Base-by-base conservation (phyloP, 345 rosid species). In the Aethionema arabicum region DNA sequence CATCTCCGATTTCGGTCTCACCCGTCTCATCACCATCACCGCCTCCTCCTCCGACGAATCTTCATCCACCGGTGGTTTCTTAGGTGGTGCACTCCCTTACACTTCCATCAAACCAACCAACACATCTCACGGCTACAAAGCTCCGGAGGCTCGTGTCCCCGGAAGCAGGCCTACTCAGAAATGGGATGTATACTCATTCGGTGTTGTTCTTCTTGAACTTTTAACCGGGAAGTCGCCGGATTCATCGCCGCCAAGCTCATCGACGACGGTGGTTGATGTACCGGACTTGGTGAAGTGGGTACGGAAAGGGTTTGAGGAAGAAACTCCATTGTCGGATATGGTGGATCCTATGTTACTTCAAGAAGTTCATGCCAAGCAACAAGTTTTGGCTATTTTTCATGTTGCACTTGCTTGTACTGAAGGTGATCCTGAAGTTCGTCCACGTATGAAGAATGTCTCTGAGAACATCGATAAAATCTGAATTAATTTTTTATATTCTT, bases 331-430 rank as follows among this genome's bases (percentile, higher is more conserved):
- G 30, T 86, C 97, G 10, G 93, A 90, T 8, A 86, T 90, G 97
- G 97, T 95, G 4, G 99, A 90, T 63, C 92, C 92, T 0, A 41
- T 72, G 72, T 70, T 95, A 79, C 78, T 93, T 2, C 95, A 86
- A 66, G 99, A 95, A 83, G 90, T 87, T 57, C 96, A 90, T 3
- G 97, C 91, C 16, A 90, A 90, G 69, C 89, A 90, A 65, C 95
- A 90, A 66, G 97, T 93, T 10, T 52, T 90, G 10, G 92, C 97
- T 0, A 90, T 74, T 16, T 90, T 93, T 16, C 95, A 93, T 39
- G 80, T 93, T 15, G 99, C 99, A 8, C 77, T 93, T 30, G 80
- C 95, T 11, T 93, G 99, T 78, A 83, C 97, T 0, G 96, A 93
- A 72, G 66, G 62, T 4, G 99, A 93, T 35, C 92, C 97, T 0